Base-by-base conservation (phyloP, 1,139 yeast species). In the Blastobotrys serpentis region DNA sequence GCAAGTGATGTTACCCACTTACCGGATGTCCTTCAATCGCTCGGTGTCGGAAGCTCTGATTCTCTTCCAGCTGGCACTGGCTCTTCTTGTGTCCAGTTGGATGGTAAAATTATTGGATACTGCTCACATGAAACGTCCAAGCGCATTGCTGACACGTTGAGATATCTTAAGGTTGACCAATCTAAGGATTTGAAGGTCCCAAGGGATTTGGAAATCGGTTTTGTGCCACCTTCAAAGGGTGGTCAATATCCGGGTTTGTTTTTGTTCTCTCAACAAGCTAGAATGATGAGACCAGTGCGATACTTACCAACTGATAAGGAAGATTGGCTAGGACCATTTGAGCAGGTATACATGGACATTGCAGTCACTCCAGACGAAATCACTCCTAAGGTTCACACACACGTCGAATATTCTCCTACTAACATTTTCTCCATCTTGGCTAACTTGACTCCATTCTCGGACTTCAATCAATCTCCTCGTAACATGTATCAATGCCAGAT, bases 401-500 rank as follows among this genome's bases (percentile, higher is more conserved):
- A 92, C 66, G 98, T 90, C 55, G 99, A 92, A 70, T 88, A 79
- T 67, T 77, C 95, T 1, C 98, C 98, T 59, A 92, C 98, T 2
- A 89, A 92, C 67, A 88, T 92, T 52, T 75, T 92, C 59, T 88
- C 97, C 16, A 92, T 92, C 59, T 76, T 92, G 69, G 98, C 98
- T 55, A 92, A 92, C 70, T 76, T 92, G 74, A 92, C 98, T 0
- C 98, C 98, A 57, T 92, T 88, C 67, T 90, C 98, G 1, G 98
- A 92, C 70, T 94, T 92, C 74, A 92, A 92, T 70, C 99, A 92
- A 75, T 89, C 98, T 30, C 99, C 99, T 63, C 86, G 99, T 82
- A 92, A 92, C 69, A 92, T 94, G 98, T 92, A 92, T 69, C 99
- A 92, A 74, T 92, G 99, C 75, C 98, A 94, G 78, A 92, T 92